Base-by-base conservation (phyloP, 345 rosid genomes). In the Citrus hindsii region DNA sequence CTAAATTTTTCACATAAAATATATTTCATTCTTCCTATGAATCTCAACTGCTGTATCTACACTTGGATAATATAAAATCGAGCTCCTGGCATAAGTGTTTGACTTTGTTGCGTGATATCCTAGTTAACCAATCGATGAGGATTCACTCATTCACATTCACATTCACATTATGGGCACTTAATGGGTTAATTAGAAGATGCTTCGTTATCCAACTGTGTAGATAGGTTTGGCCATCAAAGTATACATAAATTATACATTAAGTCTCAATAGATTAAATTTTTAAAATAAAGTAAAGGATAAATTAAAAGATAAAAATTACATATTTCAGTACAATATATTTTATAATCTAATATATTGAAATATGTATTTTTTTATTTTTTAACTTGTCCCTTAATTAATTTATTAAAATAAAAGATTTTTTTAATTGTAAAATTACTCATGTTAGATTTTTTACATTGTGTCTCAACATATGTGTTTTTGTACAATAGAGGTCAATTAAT, bases 131-230 rank as follows among this genome's bases (percentile, higher is more conserved):
- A 25, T 16, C 42, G 38, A 67, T 48, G 37, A 32, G 46, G 30
- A 42, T 75, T 68, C 40, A 7, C 9, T 37, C 40, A 37, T 37
- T 37, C 30, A 14, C 6, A 56, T 32, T 32, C 33, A 30, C 33
- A 32, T 14, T 18, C 25, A 14, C 16, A 42, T 42, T 42, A 73
- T 14, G 22, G 32, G 38, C 37, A 58, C 7, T 32, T 40, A 64
- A 70, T 14, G 71, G 1, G 37, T 40, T 65, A 10, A 42, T 42
- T 42, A 42, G 1, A 42, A 42, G 83, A 80, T 1, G 37, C 61
- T 76, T 82, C 80, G 70, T 80, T 84, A 27, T 84, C 85, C 69
- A 75, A 70, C 67, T 32, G 83, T n/a, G 77, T 58, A 60, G 51
- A 72, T 80, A 60, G 40, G 79, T 80, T 84, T 66, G 85, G 80